phyloP scores from a whole-genome alignment of 2,329 filamentous ascomycete species.

The Trichoderma hamatum region DNA sequence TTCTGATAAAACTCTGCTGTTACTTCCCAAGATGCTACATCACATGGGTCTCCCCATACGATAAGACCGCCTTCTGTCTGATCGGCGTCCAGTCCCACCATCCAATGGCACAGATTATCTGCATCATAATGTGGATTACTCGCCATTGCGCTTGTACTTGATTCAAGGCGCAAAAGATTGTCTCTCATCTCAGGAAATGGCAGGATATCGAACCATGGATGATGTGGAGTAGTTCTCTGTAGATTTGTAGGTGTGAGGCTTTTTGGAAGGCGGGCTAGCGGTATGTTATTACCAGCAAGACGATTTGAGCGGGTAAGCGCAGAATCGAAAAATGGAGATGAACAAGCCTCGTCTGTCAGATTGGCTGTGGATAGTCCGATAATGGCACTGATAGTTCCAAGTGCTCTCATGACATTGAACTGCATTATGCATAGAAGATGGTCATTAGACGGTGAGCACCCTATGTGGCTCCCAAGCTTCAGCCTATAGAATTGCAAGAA shows the following conservation, averaged over 20 bases:
- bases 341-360: background rate
- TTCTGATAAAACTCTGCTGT: background rate
- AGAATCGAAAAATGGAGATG: background rate
- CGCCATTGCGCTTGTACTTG: background rate
- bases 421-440: conserved; percentile 2
- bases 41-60: conserved; percentile 14
- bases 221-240: background rate
- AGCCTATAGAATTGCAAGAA: background rate
- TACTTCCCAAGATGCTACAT: conserved; percentile 14
- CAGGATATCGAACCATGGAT: conserved; percentile 18
- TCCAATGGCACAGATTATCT: conserved; percentile 13
- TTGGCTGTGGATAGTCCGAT: background rate
- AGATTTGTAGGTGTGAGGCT: background rate
- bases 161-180: background rate
- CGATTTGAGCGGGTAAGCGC: background rate
- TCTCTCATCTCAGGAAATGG: conserved; percentile 7
- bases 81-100: background rate
- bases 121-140: background rate
- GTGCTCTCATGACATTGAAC: conserved; percentile 8
- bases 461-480: background rate
- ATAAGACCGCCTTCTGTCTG: conserved; percentile 17
- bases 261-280: background rate
- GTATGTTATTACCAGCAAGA: background rate
- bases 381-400: conserved; percentile 4
- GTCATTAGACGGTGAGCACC: conserved; percentile 1